These are phyloP conservation scores for Rhodotorula glutinis DNA, from an alignment of 1,284 basidiomycete species.

Conservation along the genomic window DNA sequence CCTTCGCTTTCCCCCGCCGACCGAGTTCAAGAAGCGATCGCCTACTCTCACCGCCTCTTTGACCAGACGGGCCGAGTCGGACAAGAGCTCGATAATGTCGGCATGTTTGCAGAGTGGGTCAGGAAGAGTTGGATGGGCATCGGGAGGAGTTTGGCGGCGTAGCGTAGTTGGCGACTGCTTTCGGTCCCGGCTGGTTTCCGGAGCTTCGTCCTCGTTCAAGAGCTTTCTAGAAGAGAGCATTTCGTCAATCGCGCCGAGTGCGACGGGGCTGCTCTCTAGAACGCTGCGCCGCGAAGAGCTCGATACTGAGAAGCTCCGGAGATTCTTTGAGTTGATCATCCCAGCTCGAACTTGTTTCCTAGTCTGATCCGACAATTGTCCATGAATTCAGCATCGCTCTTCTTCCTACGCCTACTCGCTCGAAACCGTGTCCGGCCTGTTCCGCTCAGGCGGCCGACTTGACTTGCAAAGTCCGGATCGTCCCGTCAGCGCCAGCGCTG, in stretches of 20 bases:
- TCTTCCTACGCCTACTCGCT: not conserved
- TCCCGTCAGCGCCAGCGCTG: conserved; percentile 28
- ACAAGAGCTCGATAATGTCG: conserved; percentile 3
- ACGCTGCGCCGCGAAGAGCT: too few species aligned
- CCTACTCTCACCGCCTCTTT: conserved; percentile 13
- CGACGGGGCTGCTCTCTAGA: too few species aligned
- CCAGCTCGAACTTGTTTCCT: too few species aligned
- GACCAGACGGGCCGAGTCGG: conserved; percentile 10
- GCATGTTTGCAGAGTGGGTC: conserved; percentile 25
- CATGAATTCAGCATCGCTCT: not conserved
- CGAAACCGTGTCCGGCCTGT: not conserved
- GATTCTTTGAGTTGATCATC: too few species aligned
- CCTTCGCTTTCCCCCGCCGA: conserved; percentile 2
- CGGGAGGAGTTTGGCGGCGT: conserved; percentile 22
- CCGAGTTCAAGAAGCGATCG: conserved; percentile 11
- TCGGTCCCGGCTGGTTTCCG: too few species aligned
- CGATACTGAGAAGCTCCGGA: too few species aligned
- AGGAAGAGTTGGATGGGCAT: conserved; percentile 34
- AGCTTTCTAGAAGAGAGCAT: too few species aligned
- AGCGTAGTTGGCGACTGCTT: too few species aligned
- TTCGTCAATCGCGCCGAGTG: too few species aligned
- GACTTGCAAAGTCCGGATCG: conserved; percentile 21
- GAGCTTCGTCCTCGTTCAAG: too few species aligned
- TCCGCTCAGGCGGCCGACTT: not conserved
- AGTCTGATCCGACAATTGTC: too few species aligned